Base-by-base conservation (phyloP, 1,284 basidiomycete species). In the Boletus calvinii region DNA sequence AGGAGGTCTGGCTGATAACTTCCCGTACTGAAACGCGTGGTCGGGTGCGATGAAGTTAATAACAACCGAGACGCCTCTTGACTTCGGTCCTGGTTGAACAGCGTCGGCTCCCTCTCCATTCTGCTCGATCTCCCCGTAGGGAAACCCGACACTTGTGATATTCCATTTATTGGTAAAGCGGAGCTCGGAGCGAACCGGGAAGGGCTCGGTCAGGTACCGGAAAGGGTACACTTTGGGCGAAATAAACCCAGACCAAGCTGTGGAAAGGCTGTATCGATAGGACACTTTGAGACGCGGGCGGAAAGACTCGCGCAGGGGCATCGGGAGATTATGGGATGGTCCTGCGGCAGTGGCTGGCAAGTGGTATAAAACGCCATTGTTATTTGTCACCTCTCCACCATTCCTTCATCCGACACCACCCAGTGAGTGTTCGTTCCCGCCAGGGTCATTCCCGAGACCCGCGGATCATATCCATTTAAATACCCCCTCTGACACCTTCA, bases 271-370 rank as follows among this genome's bases (percentile, higher is more conserved):
- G 15, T 4, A 48, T 37, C 13, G 37, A 39, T 41, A 51, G 29
- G 26, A 46, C 29, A 44, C 22, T 18, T 37, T 30, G 42, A 39
- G 31, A 48, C 38, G n/a, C 32, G 44, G 36, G 48, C 66, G 65
- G 62, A 52, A 47, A 42, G 66, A 68, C 46, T 59, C 64, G 62
- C 37, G 46, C 43, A 58, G 38, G 38, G 36, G 6, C 5, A 48
- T 59, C 67, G 74, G 75, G 65, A 59, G 63, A 68, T 70, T 65
- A 67, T 71, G 76, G 76, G 63, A 77, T 64, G 49, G 43, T 26
- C 42, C 55, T 62, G 56, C 48, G 62, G 52, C 58, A 60, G 61
- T 65, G 68, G 62, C 62, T 65, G 52, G 48, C 59, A 39, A 46
- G 43, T 24, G 54, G 56, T 71, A 72, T 68, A 68, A 68, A 72